phyloP scores from a whole-genome alignment of 768 basidiomycete genomes.

The Trametes cinnabarina region DNA sequence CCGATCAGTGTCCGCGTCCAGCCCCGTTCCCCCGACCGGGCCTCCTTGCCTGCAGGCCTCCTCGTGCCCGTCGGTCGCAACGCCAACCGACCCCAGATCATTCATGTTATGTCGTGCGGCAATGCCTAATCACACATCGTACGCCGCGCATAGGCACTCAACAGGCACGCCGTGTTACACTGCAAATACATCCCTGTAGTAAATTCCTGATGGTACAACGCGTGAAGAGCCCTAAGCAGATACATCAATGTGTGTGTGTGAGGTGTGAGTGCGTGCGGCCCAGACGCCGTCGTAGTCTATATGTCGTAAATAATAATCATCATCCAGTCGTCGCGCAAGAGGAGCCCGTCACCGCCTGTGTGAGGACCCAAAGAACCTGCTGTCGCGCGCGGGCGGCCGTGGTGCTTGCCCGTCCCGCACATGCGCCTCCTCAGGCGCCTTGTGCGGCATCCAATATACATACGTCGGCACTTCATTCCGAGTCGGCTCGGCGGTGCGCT shows the following conservation, averaged over 20 bases:
- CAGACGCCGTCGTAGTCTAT: constrained; percentile 17
- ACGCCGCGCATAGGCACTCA: background rate
- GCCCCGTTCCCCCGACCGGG: background rate
- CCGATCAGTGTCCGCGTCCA: background rate
- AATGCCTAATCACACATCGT: background rate
- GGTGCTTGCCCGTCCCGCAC: constrained; percentile 22
- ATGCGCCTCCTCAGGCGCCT: constrained; percentile 26
- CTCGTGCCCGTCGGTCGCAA: background rate
- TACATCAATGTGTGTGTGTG: constrained; percentile 10
- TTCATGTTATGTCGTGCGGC: background rate
- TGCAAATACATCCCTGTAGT: constrained; percentile 10
- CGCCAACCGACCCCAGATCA: background rate
- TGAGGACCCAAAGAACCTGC: constrained; percentile 25
- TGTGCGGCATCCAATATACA: constrained; percentile 31
- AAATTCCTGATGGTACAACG: constrained; percentile 13
- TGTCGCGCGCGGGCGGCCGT: constrained; percentile 37
- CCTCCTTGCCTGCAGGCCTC: constrained; percentile 9
- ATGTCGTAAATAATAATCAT: constrained; percentile 22
- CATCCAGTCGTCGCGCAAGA: constrained; percentile 2
- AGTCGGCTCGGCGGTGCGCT: constrained; percentile 21
- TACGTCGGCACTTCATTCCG: constrained; percentile 29
- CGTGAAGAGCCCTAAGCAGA: constrained; percentile 18
- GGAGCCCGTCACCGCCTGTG: constrained; percentile 41
- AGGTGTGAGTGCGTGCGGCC: constrained; percentile 11
- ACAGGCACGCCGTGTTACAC: background rate